Percentiles rank a stretch among this genome's conserved stretches.
Evolutionary conservation across 1,139 yeast species (phyloP).

Genomic region (Candida labiduridarum): DNA sequence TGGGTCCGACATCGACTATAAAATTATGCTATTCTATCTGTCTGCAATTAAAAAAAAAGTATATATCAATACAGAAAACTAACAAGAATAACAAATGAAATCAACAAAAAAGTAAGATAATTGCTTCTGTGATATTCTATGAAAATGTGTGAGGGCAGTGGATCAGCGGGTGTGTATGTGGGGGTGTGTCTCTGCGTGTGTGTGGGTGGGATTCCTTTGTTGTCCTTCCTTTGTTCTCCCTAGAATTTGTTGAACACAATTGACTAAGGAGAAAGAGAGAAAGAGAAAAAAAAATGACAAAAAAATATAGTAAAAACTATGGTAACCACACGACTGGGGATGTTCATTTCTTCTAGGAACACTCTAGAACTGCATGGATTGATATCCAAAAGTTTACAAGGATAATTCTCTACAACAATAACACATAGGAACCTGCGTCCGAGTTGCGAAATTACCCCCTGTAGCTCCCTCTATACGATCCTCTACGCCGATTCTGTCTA

Average conservation of each 20-base stretch:
- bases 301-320: background rate
- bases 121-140: background rate
- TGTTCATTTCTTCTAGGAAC: background rate
- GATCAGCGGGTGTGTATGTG: too few relatives aligned
- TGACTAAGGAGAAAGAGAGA: background rate
- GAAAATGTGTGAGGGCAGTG: too few relatives aligned
- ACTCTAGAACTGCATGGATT: background rate
- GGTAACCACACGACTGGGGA: background rate
- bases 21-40: background rate
- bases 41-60: background rate
- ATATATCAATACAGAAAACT: background rate
- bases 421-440: background rate
- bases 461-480: background rate
- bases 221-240: background rate
- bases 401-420: background rate
- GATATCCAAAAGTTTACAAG: background rate
- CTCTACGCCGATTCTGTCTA: constrained; percentile 3
- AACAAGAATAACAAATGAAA: background rate
- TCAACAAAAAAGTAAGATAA: background rate
- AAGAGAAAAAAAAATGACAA: background rate
- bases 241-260: background rate
- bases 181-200: background rate
- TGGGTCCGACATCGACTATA: constrained; percentile 3
- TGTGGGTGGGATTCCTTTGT: background rate
- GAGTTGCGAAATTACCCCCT: background rate